Conservation (phyloP, 2,329 filamentous ascomycete genomes). For the Fusarium ramigenum region DNA sequence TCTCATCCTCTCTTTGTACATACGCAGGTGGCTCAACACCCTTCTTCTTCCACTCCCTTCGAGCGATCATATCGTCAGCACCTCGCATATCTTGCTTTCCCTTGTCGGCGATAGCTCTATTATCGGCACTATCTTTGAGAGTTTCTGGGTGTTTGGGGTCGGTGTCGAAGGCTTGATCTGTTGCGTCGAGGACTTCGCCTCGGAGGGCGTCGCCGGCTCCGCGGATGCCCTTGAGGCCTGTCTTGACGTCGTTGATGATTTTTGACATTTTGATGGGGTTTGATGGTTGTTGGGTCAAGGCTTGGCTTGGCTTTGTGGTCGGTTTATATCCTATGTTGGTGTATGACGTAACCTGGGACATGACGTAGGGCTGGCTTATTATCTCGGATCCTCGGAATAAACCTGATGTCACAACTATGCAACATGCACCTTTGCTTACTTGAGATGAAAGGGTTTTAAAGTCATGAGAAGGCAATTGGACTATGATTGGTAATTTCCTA, state of each 20-base stretch:
- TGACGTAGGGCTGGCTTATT: too few relatives aligned
- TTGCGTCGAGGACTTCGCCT: constrained; percentile 30
- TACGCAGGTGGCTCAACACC: constrained; percentile 9
- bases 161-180: constrained; percentile 35
- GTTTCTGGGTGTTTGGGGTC: constrained; percentile 23
- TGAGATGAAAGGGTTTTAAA: too few relatives aligned
- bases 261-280: constrained; percentile 39
- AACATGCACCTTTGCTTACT: too few relatives aligned
- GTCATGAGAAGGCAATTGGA: too few relatives aligned
- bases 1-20: neutral
- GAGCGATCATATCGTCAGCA: constrained; percentile 30
- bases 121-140: neutral
- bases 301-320: too few relatives aligned
- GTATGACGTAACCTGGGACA: too few relatives aligned
- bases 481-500: too few relatives aligned
- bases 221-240: constrained; percentile 36
- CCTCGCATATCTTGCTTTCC: constrained; percentile 32
- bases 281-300: too few relatives aligned
- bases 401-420: too few relatives aligned
- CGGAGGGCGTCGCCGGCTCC: constrained; percentile 38
- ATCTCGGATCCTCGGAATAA: too few relatives aligned
- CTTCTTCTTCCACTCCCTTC: constrained; percentile 31
- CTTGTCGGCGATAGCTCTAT: constrained; percentile 20
- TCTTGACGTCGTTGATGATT: constrained; percentile 36
- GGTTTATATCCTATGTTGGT: too few relatives aligned